phyloP scores from a whole-genome alignment of 164 flowering plant genomes.

The Magnolia sinica region DNA sequence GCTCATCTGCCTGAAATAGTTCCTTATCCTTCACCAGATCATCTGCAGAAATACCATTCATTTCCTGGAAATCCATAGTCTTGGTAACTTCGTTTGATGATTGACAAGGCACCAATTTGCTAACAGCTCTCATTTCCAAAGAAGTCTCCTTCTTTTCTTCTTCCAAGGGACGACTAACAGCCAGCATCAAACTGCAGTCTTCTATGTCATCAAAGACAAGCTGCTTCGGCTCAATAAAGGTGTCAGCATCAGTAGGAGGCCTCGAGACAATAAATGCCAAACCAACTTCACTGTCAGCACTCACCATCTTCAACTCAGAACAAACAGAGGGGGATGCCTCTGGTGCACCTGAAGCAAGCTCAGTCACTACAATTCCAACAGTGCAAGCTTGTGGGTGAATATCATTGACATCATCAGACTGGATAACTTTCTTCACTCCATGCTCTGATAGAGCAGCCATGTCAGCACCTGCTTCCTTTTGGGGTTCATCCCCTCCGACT shows the following conservation, averaged over 20 bases:
- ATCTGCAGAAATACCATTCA: neutral
- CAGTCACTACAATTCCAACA: slow-evolving; percentile 18
- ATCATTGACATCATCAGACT: slow-evolving; percentile 7
- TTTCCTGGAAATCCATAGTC: slow-evolving; percentile 1
- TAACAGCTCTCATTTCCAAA: slow-evolving; percentile 11
- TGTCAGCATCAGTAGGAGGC: slow-evolving; percentile 18
- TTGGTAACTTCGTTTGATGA: neutral
- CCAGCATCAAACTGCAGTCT: slow-evolving; percentile 24
- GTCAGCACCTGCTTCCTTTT: slow-evolving; percentile 13
- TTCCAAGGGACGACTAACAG: slow-evolving; percentile 7
- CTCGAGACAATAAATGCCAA: slow-evolving; percentile 17
- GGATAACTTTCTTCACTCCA: neutral
- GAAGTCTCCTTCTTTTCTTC: slow-evolving; percentile 7
- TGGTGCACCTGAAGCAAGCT: slow-evolving; percentile 17
- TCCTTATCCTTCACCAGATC: neutral
- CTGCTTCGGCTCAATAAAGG: slow-evolving; percentile 41
- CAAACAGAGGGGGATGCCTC: slow-evolving; percentile 15
- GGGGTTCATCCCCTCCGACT: slow-evolving; percentile 13
- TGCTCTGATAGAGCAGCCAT: neutral
- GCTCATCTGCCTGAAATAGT: slow-evolving; percentile 6
- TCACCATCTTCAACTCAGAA: slow-evolving; percentile 18
- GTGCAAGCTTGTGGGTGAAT: slow-evolving; percentile 14
- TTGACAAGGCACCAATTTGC: slow-evolving; percentile 10
- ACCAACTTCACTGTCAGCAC: slow-evolving; percentile 13
- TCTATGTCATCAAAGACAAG: slow-evolving; percentile 47